A percentile compares a stretch with the other conserved stretches of the same genome.
These are phyloP conservation scores for Ustilago bromivora DNA, from an alignment of 1,284 basidiomycete genomes.

Conservation along the genomic window DNA sequence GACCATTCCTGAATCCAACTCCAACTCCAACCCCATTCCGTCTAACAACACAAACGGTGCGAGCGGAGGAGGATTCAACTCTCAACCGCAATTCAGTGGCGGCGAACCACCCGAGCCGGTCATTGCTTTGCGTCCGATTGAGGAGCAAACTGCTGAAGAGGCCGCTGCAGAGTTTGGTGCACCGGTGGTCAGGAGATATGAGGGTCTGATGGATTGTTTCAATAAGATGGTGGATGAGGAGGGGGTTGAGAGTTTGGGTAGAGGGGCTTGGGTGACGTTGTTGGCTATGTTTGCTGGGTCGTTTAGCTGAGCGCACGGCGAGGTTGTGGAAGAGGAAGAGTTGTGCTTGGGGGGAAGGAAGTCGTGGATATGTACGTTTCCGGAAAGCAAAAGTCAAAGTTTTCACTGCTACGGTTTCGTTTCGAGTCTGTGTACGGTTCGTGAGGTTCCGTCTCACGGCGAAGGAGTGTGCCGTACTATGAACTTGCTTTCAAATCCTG, in stretches of 20 bases:
- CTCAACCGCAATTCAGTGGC: constrained; percentile 28
- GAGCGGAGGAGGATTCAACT: constrained; percentile 3
- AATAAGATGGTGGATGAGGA: constrained; percentile 68
- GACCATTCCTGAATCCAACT: constrained; percentile 4
- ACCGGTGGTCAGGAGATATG: constrained; percentile 62
- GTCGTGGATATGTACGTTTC: neutral
- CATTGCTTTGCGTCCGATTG: constrained; percentile 66
- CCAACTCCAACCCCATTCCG: neutral
- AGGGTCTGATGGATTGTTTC: constrained; percentile 62
- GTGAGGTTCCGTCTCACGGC: neutral
- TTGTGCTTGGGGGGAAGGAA: neutral
- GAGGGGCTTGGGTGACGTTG: constrained; percentile 64
- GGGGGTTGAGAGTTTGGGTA: constrained; percentile 63
- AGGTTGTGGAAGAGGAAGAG: neutral
- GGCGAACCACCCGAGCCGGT: constrained; percentile 66
- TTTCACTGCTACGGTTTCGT: too few relatives aligned
- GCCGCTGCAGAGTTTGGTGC: constrained; percentile 65
- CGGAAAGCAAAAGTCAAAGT: neutral
- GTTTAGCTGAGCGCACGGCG: constrained; percentile 42
- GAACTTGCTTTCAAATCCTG: neutral
- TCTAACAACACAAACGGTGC: neutral
- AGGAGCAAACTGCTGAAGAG: constrained; percentile 54
- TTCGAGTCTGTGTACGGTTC: neutral
- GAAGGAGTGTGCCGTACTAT: neutral
- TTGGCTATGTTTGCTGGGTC: constrained; percentile 57